phyloP scores from a whole-genome alignment of 148 eudicot genomes.

The Agrostemma githago region DNA sequence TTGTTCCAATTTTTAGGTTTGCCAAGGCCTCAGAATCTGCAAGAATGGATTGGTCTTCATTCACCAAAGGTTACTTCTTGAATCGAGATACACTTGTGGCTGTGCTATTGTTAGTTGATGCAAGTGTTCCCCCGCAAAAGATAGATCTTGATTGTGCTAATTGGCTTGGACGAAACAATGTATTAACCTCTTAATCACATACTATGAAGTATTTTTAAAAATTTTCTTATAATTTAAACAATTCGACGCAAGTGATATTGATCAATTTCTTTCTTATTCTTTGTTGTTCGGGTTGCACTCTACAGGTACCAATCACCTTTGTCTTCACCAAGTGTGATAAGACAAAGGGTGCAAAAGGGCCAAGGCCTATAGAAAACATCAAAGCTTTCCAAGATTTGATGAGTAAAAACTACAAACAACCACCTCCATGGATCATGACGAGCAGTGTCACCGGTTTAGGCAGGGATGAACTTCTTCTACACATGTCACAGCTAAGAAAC shows the following conservation, averaged over 20 bases:
- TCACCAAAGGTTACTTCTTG: constrained; percentile 94
- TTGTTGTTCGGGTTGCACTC: constrained; percentile 7
- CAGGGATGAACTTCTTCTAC: constrained; percentile 83
- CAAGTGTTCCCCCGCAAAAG: constrained; percentile 97
- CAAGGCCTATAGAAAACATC: constrained; percentile 69
- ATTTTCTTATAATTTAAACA: not conserved
- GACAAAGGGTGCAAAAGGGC: constrained; percentile 63
- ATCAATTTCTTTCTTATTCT: not conserved
- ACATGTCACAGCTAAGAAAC: constrained; percentile 94
- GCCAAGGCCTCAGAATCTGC: constrained; percentile 94
- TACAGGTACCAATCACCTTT: constrained; percentile 78
- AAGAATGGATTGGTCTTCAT: constrained; percentile 92
- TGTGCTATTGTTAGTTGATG: constrained; percentile 82
- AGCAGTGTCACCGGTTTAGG: constrained; percentile 86
- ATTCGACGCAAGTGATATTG: not conserved
- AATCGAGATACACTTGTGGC: constrained; percentile 73
- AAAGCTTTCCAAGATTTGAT: constrained; percentile 60
- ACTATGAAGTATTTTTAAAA: not conserved
- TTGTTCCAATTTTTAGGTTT: constrained; percentile 39
- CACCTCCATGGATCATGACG: constrained; percentile 96
- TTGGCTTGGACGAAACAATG: constrained; percentile 95
- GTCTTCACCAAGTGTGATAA: constrained; percentile 95
- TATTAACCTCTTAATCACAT: constrained; percentile 22
- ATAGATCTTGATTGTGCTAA: constrained; percentile 97
- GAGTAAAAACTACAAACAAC: constrained; percentile 45